A percentile compares a stretch with the other conserved stretches of the same genome.
These are phyloP conservation scores for Straminergon stramineum DNA, from an alignment of 225 moss, liverwort and hornwort species.

Conservation along the genomic window DNA sequence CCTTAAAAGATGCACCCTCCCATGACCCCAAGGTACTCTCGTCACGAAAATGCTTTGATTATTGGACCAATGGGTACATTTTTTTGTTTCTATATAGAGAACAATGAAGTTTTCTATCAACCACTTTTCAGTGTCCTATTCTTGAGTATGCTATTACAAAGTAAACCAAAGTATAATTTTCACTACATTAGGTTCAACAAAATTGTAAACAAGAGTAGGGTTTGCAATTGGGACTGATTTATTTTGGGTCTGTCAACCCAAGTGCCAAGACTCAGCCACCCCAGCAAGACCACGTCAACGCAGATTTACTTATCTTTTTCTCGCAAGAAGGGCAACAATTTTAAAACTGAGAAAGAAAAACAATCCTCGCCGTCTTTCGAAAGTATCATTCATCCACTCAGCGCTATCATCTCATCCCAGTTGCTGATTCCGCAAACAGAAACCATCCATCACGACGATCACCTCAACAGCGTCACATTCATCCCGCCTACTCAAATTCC, in stretches of 20 bases:
- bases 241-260: neutral
- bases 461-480: neutral
- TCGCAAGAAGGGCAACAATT: neutral
- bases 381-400: neutral
- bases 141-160: neutral
- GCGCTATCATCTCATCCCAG: neutral
- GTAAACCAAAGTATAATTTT: neutral
- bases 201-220: neutral
- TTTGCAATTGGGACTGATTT: neutral
- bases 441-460: neutral
- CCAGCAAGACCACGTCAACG: neutral
- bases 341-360: neutral
- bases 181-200: neutral
- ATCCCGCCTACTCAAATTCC: neutral
- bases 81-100: too few species aligned
- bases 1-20: too few species aligned
- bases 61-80: too few species aligned
- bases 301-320: neutral
- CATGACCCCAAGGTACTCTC: too few species aligned
- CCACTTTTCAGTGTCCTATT: too few species aligned
- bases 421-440: neutral
- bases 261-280: too few species aligned
- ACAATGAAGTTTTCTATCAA: too few species aligned
- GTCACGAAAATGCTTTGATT: too few species aligned
- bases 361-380: neutral